Evolutionary conservation across 257 asterid species (phyloP).

Genomic region (Nicotiana obtusifolia): DNA sequence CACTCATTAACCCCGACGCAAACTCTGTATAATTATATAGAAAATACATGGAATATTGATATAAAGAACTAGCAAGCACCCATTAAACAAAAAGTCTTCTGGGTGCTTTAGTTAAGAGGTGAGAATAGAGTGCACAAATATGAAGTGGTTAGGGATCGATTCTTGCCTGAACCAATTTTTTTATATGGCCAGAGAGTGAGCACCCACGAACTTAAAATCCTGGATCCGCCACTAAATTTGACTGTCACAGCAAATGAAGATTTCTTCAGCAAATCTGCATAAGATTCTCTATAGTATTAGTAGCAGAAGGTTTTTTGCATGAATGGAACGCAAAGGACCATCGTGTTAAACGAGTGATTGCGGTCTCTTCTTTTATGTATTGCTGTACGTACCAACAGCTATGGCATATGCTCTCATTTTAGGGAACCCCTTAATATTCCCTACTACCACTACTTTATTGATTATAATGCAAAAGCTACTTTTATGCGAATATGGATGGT

Average conservation of each 20-base stretch:
- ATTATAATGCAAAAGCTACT: not conserved
- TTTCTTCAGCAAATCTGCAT: not conserved
- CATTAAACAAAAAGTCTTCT: too few species aligned
- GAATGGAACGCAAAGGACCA: not conserved
- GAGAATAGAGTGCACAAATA: too few species aligned
- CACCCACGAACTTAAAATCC: too few species aligned
- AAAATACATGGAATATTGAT: too few species aligned
- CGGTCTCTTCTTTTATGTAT: not conserved
- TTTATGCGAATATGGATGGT: not conserved
- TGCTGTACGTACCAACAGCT: not conserved
- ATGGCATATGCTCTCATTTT: not conserved
- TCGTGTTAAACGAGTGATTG: not conserved
- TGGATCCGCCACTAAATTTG: too few species aligned
- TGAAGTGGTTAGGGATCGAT: too few species aligned
- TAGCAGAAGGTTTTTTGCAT: not conserved
- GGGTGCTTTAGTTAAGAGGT: too few species aligned
- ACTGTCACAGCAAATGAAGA: not conserved
- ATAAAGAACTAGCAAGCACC: too few species aligned
- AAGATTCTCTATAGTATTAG: not conserved
- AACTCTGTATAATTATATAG: too few species aligned
- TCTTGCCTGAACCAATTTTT: too few species aligned
- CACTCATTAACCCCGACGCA: too few species aligned
- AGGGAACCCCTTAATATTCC: not conserved
- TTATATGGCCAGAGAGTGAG: too few species aligned
- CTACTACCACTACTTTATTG: not conserved